Base-by-base conservation (phyloP, 495 filamentous ascomycete species). In the Penicillium odoratum region DNA sequence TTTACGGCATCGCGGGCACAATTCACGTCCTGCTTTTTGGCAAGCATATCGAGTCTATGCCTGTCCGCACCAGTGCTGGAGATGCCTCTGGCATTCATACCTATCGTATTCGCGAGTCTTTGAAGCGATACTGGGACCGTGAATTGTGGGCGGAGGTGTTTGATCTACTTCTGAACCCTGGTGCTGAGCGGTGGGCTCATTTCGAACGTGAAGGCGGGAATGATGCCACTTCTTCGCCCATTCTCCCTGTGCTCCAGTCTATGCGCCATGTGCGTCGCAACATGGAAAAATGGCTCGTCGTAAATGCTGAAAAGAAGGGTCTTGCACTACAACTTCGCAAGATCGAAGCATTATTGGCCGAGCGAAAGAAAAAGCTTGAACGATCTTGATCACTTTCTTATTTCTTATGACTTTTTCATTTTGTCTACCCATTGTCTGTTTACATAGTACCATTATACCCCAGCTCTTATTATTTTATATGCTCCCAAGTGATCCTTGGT, bases 61-160 rank as follows among this genome's bases (percentile, higher is more conserved):
- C 79, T 3, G 80, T 80, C 5, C 80, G 81, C 13, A 60, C 54
- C 16, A 67, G 65, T 31, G 58, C 55, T 26, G 61, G 54, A 16
- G 51, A 60, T 8, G 56, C 48, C 11, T 57, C 66, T 15, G 56
- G 52, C 15, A 45, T 1, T 68, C 79, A 76, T 13, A 83, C 81
- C 18, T 93, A 89, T 63, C 80, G 78, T 38, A 85, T 96, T 53
- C 81, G 84, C 31, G 91, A 95, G 51, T 78, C 77, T 2, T 69
- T 97, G 53, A 98, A 98, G 74, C 70, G 94, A 25, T 97, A 97
- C 69, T 98, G 94, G 94, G 92, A 97, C 77, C 86, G 84, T 50
- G 91, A 96, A 53, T 81, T 98, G 51, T 98, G 95, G 94, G 74
- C 55, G 1, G 83, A 88, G 54, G 81, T 89, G 18, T 97, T 98